Base-by-base conservation (phyloP, 495 filamentous ascomycete species). In the Penicillium paradoxum region DNA sequence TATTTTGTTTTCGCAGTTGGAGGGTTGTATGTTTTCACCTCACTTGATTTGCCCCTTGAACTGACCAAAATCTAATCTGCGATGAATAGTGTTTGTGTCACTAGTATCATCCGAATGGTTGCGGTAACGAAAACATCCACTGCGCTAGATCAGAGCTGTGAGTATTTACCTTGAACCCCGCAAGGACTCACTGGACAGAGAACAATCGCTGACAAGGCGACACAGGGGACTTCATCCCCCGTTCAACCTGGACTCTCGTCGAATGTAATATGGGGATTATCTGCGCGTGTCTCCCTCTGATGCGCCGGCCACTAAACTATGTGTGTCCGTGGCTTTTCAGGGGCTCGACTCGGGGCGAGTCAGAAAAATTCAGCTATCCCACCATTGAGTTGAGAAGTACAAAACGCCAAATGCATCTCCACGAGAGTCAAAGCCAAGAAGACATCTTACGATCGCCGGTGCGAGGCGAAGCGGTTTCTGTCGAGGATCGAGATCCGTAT, bases 1-100 rank as follows among this genome's bases (percentile, higher is more conserved):
- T 52, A 52, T 30, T 57, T 45, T 17, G 59, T 74, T 29, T 74
- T 76, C 45, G 53, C 61, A 2, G 54, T 76, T 10, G 73, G 72
- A 11, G 54, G 56, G 25, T 73, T 66, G 71, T 70, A 60, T 54
- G 66, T 59, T 2, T 51, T 7, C 49, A 9, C 59, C 42, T 17
- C 54, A 25, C 19, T n/a, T n/a, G 2, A 3, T 39, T 13, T 43
- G 14, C 1, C 7, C 37, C 33, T 40, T 24, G 2, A 6, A 10
- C n/a, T 45, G 13, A 22, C 9, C 25, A 38, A 13, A 2, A 0
- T 40, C 40, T 43, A 17, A 43, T 43, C 2, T 10, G 27, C 13
- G 13, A 32, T 17, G 49, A 39, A 34, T 13, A 59, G 51, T 21
- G 53, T 47, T 25, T 59, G 53, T n/a, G 22, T 51, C 6, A 51